Base-by-base conservation (phyloP, 208 protist genomes). In the Histomonas meleagridis region DNA sequence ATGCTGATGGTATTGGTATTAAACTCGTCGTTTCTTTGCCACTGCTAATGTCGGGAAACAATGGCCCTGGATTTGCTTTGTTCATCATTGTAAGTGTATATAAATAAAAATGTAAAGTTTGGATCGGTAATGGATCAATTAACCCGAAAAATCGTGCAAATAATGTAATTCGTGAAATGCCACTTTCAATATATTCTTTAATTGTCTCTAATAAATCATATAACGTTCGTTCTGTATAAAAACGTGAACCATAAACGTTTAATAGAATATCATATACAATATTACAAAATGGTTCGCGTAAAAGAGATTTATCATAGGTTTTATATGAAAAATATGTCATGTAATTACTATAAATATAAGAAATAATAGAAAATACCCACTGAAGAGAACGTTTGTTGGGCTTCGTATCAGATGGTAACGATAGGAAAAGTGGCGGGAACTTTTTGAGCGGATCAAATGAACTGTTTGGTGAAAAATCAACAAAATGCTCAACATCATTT, bases 61-160 rank as follows among this genome's bases (percentile, higher is more conserved):
- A 28, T 18, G 76, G 40, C 0, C 76, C 76, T 18, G 43, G 32
- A 49, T 86, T 40, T 16, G 43, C 76, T 55, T 43, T 51, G 46
- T 86, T 86, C 40, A 86, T 86, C 3, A 55, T 43, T 1, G 40
- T 55, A 4, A 86, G 18, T 7, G 40, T 32, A 28, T 86, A 55
- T 12, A 86, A 26, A 86, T 86, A 86, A 16, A 86, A 86, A n/a
- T 86, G 76, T 2, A 86, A 46, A 18, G n/a, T 26, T 38, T 86
- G 46, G 28, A 32, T 86, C 1, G 43, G 10, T 0, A 86, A 4
- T 10, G 76, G 76, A 55, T 55, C 35, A 38, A 35, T 10, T 38
- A 86, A 43, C 14, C 76, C 76, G 46, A 55, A 51, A 49, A 86
- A 86, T 51, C 76, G 43, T 16, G 46, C 76, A 49, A 86, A 86